phyloP scores from a whole-genome alignment of 192 early-diverging fungal species.

The Paraglomus occultum region DNA sequence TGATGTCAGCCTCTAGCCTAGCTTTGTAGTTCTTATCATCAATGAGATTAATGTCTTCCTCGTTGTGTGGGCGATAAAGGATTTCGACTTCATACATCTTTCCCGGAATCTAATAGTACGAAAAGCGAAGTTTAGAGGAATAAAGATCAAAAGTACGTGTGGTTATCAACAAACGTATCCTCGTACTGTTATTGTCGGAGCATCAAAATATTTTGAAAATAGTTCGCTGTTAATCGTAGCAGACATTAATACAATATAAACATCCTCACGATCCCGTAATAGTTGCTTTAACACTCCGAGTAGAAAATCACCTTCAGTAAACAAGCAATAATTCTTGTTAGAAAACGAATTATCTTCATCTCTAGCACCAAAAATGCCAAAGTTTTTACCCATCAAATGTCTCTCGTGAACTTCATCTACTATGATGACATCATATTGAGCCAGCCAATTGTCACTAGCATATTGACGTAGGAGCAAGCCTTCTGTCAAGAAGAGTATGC shows the following conservation, averaged over 20 bases:
- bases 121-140: too few species aligned
- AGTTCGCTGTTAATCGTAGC: conserved; percentile 82
- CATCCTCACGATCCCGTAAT: conserved; percentile 51
- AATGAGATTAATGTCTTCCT: conserved; percentile 58
- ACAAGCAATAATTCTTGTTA: conserved; percentile 22
- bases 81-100: conserved; percentile 63
- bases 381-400: conserved; percentile 40
- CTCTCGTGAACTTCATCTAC: conserved; percentile 91
- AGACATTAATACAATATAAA: conserved; percentile 87
- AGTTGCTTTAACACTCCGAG: conserved; percentile 72
- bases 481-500: conserved; percentile 69
- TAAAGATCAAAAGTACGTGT: too few species aligned
- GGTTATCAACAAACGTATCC: too few species aligned
- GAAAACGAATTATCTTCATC: not conserved
- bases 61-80: conserved; percentile 53
- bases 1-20: conserved; percentile 37
- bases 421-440: conserved; percentile 70
- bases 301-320: conserved; percentile 76
- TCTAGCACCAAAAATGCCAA: not conserved
- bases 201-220: conserved; percentile 78
- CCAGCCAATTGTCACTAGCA: conserved; percentile 57
- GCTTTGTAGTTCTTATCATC: conserved; percentile 48
- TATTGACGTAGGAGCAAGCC: conserved; percentile 72
- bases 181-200: too few species aligned
- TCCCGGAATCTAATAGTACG: conserved; percentile 55